Percentiles rank a stretch among this genome's conserved stretches.
Evolutionary conservation across 208 protist genomes (phyloP).

Genomic region (Naegleria fowleri): DNA sequence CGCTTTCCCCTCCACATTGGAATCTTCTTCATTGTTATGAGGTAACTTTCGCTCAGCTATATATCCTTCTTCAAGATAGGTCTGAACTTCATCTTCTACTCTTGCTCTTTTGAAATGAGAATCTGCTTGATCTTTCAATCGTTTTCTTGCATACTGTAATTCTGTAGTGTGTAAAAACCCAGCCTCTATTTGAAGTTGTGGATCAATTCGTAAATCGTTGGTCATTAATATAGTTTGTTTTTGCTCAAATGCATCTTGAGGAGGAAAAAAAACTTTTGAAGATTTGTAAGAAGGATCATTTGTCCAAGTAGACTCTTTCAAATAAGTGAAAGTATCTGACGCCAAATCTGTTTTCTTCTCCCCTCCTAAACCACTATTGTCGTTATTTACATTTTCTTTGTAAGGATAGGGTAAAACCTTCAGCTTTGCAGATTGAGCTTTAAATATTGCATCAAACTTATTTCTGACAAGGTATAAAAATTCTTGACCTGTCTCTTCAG

Average conservation of each 20-base stretch:
- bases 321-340: conserved; percentile 19
- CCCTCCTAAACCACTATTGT: neutral
- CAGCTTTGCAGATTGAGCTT: conserved; percentile 28
- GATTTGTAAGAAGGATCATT: neutral
- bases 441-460: conserved; percentile 39
- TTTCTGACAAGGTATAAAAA: conserved; percentile 41
- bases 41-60: neutral
- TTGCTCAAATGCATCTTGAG: neutral
- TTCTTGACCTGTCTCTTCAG: conserved; percentile 39
- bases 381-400: neutral
- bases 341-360: neutral
- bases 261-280: neutral
- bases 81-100: neutral
- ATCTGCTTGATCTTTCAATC: conserved; percentile 37
- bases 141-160: conserved; percentile 35
- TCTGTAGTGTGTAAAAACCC: conserved; percentile 36
- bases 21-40: neutral
- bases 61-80: neutral
- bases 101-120: conserved; percentile 29
- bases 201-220: conserved; percentile 23
- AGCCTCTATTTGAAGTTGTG: conserved; percentile 17
- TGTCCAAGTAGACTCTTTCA: conserved; percentile 15
- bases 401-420: conserved; percentile 34
- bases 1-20: neutral
- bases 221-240: neutral